Conservation (phyloP, 139 green algal genomes). For the Eudorina sp. region DNA sequence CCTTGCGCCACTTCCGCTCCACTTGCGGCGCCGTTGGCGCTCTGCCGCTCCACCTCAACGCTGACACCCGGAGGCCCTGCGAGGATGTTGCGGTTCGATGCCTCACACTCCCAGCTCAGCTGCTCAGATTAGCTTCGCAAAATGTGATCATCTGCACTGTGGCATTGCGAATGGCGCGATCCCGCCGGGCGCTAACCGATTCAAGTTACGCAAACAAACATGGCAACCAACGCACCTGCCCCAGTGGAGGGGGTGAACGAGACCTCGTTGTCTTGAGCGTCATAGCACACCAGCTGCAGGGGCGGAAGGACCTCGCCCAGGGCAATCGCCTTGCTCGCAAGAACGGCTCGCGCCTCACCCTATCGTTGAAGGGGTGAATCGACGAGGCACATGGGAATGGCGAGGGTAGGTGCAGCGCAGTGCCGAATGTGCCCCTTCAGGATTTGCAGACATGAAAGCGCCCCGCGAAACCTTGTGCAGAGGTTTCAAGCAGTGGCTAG, state of each 20-base stretch:
- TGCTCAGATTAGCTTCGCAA: background rate
- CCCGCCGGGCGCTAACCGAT: too few relatives aligned
- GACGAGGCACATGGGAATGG: too few relatives aligned
- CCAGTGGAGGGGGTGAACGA: background rate
- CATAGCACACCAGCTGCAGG: slow-evolving; percentile 65
- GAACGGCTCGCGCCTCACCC: slow-evolving; percentile 66
- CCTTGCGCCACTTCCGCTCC: background rate
- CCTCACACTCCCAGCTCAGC: background rate
- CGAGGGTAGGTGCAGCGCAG: too few relatives aligned
- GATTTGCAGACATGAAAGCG: too few relatives aligned
- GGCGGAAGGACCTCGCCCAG: slow-evolving; percentile 78
- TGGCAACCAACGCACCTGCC: slow-evolving; percentile 5
- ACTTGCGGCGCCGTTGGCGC: background rate
- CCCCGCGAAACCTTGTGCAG: too few relatives aligned
- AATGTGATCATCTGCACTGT: too few relatives aligned
- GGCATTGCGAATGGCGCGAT: too few relatives aligned
- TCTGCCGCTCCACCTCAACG: slow-evolving; percentile 19
- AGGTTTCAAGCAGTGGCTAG: too few relatives aligned
- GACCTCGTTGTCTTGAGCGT: slow-evolving; percentile 70
- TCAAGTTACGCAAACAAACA: too few relatives aligned
- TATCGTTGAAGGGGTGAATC: too few relatives aligned
- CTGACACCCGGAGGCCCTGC: background rate
- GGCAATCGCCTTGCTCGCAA: slow-evolving; percentile 57
- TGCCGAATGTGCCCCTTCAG: too few relatives aligned
- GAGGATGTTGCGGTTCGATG: background rate